Evolutionary conservation across 129 eudicot genomes (phyloP).

Genomic region (Ambrosia trifida): DNA sequence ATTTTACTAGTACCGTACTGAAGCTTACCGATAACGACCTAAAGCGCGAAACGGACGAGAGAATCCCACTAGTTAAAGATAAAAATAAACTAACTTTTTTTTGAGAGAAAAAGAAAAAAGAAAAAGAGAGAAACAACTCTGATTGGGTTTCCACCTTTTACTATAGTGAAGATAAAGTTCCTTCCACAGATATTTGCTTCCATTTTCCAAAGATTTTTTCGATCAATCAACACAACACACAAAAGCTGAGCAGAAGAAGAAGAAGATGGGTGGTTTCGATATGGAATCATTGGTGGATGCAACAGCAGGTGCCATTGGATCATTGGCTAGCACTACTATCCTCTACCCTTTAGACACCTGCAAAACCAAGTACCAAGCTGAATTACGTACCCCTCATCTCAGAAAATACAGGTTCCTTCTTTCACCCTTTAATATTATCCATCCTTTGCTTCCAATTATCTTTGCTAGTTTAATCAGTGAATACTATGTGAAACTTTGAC

Average conservation of each 20-base stretch:
- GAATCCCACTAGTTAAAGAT: too few relatives aligned
- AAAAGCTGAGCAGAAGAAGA: not conserved
- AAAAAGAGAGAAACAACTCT: too few relatives aligned
- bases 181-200: constrained; percentile 2
- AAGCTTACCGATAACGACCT: too few relatives aligned
- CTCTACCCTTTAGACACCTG: constrained; percentile 94
- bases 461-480: not conserved
- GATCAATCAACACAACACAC: not conserved
- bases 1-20: too few relatives aligned
- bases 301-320: constrained; percentile 89
- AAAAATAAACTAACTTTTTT: too few relatives aligned
- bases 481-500: constrained; percentile 6
- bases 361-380: constrained; percentile 95
- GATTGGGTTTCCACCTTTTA: constrained; percentile 12
- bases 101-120: too few relatives aligned
- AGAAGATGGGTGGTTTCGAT: constrained; percentile 46
- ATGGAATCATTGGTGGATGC: constrained; percentile 94
- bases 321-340: constrained; percentile 89
- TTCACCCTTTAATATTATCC: not conserved
- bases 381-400: constrained; percentile 55
- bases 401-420: constrained; percentile 62
- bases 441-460: constrained; percentile 3
- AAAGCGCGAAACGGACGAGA: too few relatives aligned
- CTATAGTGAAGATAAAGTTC: constrained; percentile 12
- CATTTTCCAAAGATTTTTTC: constrained; percentile 1